phyloP scores from a whole-genome alignment of 768 basidiomycete genomes.

The Mycena polygramma region DNA sequence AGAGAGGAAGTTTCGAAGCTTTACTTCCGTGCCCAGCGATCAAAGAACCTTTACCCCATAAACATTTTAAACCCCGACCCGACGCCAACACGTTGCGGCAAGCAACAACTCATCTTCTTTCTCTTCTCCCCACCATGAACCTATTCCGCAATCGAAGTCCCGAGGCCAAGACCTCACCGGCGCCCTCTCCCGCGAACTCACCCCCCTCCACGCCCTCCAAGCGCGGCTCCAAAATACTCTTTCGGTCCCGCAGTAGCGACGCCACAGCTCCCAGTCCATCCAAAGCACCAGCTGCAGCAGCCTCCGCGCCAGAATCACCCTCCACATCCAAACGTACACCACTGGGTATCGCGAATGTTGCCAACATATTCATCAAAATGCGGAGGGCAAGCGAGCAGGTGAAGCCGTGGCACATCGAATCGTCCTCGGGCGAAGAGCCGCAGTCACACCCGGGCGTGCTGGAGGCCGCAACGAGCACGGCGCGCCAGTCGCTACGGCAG shows the following conservation, averaged over 20 bases:
- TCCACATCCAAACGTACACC: conserved; percentile 35
- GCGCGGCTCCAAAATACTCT: conserved; percentile 13
- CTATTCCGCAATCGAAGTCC: conserved; percentile 28
- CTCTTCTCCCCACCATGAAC: conserved; percentile 25
- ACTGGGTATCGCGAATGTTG: conserved; percentile 56
- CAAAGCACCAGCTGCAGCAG: conserved; percentile 7
- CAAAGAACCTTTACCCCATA: neutral
- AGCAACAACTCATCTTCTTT: conserved; percentile 1
- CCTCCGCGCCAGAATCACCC: conserved; percentile 9
- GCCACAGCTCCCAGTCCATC: neutral
- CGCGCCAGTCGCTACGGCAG: conserved; percentile 44
- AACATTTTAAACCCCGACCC: conserved; percentile 11
- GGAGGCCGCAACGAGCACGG: conserved; percentile 40
- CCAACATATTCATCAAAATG: conserved; percentile 68
- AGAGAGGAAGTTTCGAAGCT: neutral
- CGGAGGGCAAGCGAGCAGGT: conserved; percentile 52
- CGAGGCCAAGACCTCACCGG: conserved; percentile 4
- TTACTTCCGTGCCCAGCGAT: conserved; percentile 12
- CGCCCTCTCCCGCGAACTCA: conserved; percentile 11
- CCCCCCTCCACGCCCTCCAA: conserved; percentile 17
- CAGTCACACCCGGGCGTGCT: conserved; percentile 54
- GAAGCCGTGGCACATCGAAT: conserved; percentile 46
- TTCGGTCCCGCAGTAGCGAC: conserved; percentile 19
- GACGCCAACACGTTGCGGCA: conserved; percentile 22
- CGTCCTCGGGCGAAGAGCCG: conserved; percentile 53